Conservation (phyloP, 2,329 filamentous ascomycete species). For the Leptoxyphium fumago region DNA sequence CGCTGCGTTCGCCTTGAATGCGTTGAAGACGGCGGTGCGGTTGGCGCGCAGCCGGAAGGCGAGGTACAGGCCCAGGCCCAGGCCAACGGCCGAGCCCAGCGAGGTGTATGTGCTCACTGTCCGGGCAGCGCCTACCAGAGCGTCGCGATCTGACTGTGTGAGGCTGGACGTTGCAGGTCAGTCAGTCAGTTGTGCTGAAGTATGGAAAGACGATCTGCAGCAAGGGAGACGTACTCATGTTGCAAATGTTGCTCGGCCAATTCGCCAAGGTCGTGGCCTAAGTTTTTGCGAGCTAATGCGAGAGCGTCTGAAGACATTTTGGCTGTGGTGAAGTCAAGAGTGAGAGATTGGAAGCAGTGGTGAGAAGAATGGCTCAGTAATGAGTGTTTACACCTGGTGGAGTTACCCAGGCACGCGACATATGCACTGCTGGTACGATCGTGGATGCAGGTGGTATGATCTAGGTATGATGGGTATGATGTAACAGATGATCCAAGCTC, state of each 20-base stretch:
- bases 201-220: background rate
- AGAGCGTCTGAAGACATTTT: slow-evolving; percentile 31
- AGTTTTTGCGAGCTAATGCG: slow-evolving; percentile 31
- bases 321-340: background rate
- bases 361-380: too few species aligned
- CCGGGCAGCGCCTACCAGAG: slow-evolving; percentile 39
- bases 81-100: slow-evolving; percentile 44
- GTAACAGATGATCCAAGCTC: too few species aligned
- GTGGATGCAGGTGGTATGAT: too few species aligned
- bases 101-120: slow-evolving; percentile 41
- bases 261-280: slow-evolving; percentile 35
- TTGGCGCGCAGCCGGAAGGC: slow-evolving; percentile 43
- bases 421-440: too few species aligned
- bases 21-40: slow-evolving; percentile 44
- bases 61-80: slow-evolving; percentile 43
- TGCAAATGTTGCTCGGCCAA: slow-evolving; percentile 45
- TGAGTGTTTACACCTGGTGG: too few species aligned
- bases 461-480: too few species aligned
- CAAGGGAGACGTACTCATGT: slow-evolving; percentile 29
- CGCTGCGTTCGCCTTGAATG: slow-evolving; percentile 36
- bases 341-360: too few species aligned
- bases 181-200: background rate
- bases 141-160: slow-evolving; percentile 42
- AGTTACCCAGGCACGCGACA: too few species aligned
- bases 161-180: slow-evolving; percentile 25